Percentiles rank a stretch among this genome's conserved stretches.
Conservation (phyloP, 768 basidiomycete species). For the Auricularia sp. region DNA sequence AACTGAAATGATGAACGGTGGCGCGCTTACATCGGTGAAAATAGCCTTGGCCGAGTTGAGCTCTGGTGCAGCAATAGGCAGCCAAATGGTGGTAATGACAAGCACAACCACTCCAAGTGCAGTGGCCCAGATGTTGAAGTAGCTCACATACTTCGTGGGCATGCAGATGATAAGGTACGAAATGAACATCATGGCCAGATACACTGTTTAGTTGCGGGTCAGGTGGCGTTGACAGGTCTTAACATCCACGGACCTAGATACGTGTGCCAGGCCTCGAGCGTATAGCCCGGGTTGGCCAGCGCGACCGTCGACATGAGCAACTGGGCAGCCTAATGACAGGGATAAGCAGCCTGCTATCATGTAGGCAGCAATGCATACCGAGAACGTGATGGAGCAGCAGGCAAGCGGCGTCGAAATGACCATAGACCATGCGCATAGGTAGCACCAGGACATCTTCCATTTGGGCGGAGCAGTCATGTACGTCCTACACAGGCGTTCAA, state of each 20-base stretch:
- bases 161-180: background rate
- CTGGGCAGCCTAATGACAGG: background rate
- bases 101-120: background rate
- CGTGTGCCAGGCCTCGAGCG: background rate
- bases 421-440: background rate
- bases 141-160: background rate
- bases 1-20: background rate
- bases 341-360: background rate
- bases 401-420: background rate
- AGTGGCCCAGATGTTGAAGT: background rate
- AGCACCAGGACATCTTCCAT: conserved; percentile 3
- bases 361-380: background rate
- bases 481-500: background rate
- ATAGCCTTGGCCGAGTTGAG: background rate
- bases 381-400: conserved; percentile 1
- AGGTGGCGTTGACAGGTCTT: background rate
- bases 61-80: background rate
- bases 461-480: background rate
- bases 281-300: background rate
- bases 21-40: background rate
- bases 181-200: background rate
- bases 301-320: background rate
- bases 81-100: background rate
- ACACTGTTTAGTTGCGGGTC: background rate
- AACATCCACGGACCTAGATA: background rate